Percentiles rank a stretch among this genome's conserved stretches.
phyloP scores from a whole-genome alignment of 108 stramenopile genomes.

The Nannochloropsis salina region DNA sequence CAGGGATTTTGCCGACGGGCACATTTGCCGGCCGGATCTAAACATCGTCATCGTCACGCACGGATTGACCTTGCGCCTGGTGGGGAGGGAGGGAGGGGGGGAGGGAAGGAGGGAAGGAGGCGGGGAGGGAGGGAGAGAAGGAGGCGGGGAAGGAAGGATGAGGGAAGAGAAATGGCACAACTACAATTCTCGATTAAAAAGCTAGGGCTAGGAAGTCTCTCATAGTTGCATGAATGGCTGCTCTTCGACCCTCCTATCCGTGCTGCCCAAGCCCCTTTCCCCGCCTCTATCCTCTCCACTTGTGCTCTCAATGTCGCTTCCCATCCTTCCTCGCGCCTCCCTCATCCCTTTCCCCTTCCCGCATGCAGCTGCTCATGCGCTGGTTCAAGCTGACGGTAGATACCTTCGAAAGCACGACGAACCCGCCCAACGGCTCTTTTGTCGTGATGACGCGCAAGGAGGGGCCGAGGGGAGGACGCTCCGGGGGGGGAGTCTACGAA shows the following conservation, averaged over 20 bases:
- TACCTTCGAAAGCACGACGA: conserved; percentile 36
- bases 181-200: not conserved
- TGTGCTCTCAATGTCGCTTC: not conserved
- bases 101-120: not conserved
- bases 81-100: conserved; percentile 16
- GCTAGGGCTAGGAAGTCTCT: not conserved
- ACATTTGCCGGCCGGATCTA: conserved; percentile 43
- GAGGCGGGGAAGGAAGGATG: not conserved
- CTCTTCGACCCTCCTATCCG: not conserved
- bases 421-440: conserved; percentile 51
- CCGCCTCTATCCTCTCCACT: not conserved
- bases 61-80: conserved; percentile 52
- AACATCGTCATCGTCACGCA: conserved; percentile 53
- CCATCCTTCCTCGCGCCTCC: not conserved
- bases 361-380: conserved; percentile 50
- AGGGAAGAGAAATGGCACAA: not conserved
- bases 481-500: not conserved
- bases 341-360: not conserved
- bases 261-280: not conserved
- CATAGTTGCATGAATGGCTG: not conserved
- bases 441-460: conserved; percentile 50
- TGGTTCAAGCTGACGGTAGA: conserved; percentile 35
- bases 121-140: not conserved
- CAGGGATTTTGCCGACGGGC: conserved; percentile 46
- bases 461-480: not conserved